phyloP scores from a whole-genome alignment of 2,329 filamentous ascomycete genomes.

The Ophiocordyceps sinensis region DNA sequence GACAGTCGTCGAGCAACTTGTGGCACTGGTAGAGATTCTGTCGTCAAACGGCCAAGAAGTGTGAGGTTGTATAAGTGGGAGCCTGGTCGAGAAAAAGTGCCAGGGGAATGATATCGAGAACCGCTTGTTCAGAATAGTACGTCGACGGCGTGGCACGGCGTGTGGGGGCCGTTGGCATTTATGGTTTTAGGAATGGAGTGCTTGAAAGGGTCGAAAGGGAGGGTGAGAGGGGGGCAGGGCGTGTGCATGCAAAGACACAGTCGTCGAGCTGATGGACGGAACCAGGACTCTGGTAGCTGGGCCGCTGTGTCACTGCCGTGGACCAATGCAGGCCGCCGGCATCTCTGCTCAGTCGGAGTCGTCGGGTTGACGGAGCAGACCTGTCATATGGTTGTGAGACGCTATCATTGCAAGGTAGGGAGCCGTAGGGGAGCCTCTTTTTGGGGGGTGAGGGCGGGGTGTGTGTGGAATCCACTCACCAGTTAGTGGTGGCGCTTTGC shows the following conservation, averaged over 20 bases:
- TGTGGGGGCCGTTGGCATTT: slow-evolving; percentile 18
- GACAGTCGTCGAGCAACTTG: background rate
- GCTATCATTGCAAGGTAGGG: slow-evolving; percentile 7
- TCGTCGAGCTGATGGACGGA: slow-evolving; percentile 5
- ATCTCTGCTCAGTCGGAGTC: slow-evolving; percentile 8
- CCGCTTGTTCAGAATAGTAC: background rate
- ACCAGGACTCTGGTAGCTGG: slow-evolving; percentile 8
- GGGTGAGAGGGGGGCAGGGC: slow-evolving; percentile 1
- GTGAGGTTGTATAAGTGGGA: background rate
- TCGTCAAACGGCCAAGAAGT: background rate
- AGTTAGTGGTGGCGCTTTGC: slow-evolving; percentile 3
- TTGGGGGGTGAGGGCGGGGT: background rate
- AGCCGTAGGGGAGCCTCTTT: background rate
- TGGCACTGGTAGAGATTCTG: background rate
- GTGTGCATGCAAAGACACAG: slow-evolving; percentile 2
- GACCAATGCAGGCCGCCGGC: slow-evolving; percentile 5
- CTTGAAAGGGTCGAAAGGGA: background rate
- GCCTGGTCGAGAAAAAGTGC: background rate
- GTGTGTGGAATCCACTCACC: background rate
- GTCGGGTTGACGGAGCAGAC: slow-evolving; percentile 13
- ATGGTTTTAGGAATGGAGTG: slow-evolving; percentile 13
- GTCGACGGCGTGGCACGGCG: background rate
- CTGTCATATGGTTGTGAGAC: slow-evolving; percentile 17
- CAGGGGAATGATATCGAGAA: background rate
- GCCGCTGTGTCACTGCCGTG: slow-evolving; percentile 5